phyloP scores from a whole-genome alignment of 2,329 filamentous ascomycete species.

The Talaromyces piceae region DNA sequence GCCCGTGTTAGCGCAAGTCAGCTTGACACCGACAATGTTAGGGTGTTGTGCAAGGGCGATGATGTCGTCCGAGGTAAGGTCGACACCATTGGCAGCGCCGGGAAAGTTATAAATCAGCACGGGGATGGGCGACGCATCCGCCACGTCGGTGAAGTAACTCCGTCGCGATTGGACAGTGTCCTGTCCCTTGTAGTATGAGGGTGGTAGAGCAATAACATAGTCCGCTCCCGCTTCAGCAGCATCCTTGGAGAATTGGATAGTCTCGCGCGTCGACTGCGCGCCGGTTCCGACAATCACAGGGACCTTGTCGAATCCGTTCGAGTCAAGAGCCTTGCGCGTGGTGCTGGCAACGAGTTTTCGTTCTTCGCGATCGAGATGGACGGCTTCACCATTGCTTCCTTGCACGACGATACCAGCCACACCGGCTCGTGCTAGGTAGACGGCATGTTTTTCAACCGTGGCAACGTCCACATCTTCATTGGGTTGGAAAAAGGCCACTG shows the following conservation, averaged over 20 bases:
- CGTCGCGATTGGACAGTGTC: conserved; percentile 54
- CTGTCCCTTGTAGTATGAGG: conserved; percentile 65
- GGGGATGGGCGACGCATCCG: conserved; percentile 53
- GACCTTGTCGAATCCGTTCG: conserved; percentile 56
- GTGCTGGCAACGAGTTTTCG: conserved; percentile 60
- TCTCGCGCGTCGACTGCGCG: conserved; percentile 65
- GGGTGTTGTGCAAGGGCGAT: conserved; percentile 49
- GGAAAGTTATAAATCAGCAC: conserved; percentile 69
- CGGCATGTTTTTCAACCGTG: conserved; percentile 53
- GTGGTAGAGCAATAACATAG: conserved; percentile 68
- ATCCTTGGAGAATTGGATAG: conserved; percentile 61
- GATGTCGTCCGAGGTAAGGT: conserved; percentile 61
- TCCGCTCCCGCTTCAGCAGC: conserved; percentile 64
- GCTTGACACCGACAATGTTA: conserved; percentile 63
- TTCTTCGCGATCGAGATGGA: conserved; percentile 66
- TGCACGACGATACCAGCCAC: conserved; percentile 69
- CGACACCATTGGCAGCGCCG: conserved; percentile 58
- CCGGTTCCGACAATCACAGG: conserved; percentile 72
- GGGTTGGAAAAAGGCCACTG: conserved; percentile 63
- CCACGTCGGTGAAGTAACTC: conserved; percentile 60
- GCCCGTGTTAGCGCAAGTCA: conserved; percentile 67
- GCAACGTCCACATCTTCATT: conserved; percentile 56
- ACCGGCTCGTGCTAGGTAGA: conserved; percentile 64
- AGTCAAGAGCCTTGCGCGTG: conserved; percentile 62
- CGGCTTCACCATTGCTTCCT: conserved; percentile 76